Base-by-base conservation (phyloP, 2,329 filamentous ascomycete species). In the Penicillium sp. region DNA sequence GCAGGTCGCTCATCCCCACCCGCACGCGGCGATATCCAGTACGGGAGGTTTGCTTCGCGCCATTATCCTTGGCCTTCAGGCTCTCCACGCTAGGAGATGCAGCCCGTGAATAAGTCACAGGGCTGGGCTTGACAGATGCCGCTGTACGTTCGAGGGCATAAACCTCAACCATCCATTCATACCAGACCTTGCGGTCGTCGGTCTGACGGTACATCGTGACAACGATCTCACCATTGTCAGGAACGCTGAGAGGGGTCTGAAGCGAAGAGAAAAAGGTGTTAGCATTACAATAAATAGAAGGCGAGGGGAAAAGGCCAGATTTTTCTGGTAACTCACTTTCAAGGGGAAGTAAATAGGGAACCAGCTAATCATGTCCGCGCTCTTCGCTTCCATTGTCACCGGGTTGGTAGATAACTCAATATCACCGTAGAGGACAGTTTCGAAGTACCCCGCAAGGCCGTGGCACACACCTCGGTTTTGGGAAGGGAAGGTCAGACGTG, bases 331-430 rank as follows among this genome's bases (percentile, higher is more conserved):
- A 40, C 83, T 67, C 78, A 92, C 91, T 85, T 94, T 96, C 13
- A 99, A 77, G 0, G 95, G 94, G 70, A 99, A 99, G 77, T 93
- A 97, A 29, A 99, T 97, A 1, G 94, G 94, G 71, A 99, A 99
- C 94, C 94, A 99, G 51, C 90, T 96, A 60, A 97, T 96, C 95
- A 99, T 99, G 66, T 95, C 92, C 69, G 88, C 89, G 79, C 91
- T 96, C 83, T 97, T 97, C 53, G 79, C 78, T 52, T 94, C 90
- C 75, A 99, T 97, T 29, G 88, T 90, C 60, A 96, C 89, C 0
- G 94, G 95, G 66, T 96, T 88, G 4, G 89, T 99, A 67, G 91
- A 96, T 56, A 99, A 81, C 76, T 97, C 93, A 4, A 97, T 84
- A 63, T 84, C 86, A 1, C 76, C 81, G 70, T 97, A 99, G 18